Percentiles rank a stretch among this genome's conserved stretches.
Evolutionary conservation across 192 early-diverging fungal species (phyloP).

Genomic region (Lobosporangium transversale): DNA sequence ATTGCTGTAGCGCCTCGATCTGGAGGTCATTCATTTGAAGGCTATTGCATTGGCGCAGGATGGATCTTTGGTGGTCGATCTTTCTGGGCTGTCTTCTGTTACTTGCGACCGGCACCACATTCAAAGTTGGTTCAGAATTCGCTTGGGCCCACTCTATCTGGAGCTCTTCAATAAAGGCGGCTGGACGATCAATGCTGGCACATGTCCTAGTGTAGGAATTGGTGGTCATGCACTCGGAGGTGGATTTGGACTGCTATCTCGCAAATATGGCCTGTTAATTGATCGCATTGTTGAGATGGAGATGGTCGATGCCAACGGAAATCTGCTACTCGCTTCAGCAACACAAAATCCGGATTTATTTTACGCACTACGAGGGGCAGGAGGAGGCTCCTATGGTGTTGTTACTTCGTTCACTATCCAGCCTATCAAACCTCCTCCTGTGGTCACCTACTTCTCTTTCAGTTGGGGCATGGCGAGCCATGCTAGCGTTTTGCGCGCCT

Average conservation of each 20-base stretch:
- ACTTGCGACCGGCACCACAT: neutral
- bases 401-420: too few relatives aligned
- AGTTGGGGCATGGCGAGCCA: too few relatives aligned
- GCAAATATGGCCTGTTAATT: slow-evolving; percentile 61
- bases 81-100: slow-evolving; percentile 31
- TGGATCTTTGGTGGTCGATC: slow-evolving; percentile 62
- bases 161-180: slow-evolving; percentile 32
- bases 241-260: slow-evolving; percentile 59
- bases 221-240: slow-evolving; percentile 66
- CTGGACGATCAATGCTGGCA: slow-evolving; percentile 59
- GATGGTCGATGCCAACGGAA: slow-evolving; percentile 59
- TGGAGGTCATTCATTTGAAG: slow-evolving; percentile 70
- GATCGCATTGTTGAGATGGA: slow-evolving; percentile 57
- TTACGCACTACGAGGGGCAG: slow-evolving; percentile 65
- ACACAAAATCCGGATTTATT: slow-evolving; percentile 66
- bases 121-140: slow-evolving; percentile 58
- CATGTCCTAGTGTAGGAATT: slow-evolving; percentile 67
- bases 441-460: too few relatives aligned
- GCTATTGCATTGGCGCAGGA: slow-evolving; percentile 56
- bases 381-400: too few relatives aligned
- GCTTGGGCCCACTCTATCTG: slow-evolving; percentile 62
- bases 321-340: slow-evolving; percentile 45
- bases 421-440: too few relatives aligned
- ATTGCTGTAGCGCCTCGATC: slow-evolving; percentile 53
- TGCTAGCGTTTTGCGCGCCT: too few relatives aligned